phyloP scores from a whole-genome alignment of 495 filamentous ascomycete species.

The Penicillium coprophilum region DNA sequence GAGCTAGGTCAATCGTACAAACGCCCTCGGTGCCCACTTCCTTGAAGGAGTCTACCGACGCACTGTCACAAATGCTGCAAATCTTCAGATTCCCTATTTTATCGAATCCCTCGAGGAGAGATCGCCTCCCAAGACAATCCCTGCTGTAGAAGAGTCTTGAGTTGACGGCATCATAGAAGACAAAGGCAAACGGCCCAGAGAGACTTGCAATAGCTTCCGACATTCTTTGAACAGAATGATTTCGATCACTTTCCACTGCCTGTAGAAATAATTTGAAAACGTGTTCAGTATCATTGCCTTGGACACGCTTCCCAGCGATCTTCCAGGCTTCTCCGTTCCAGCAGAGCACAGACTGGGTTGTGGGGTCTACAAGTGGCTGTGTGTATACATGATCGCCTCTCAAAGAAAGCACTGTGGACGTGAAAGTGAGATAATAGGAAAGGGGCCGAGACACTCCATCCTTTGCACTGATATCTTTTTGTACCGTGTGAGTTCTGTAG shows the following conservation, averaged over 20 bases:
- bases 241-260: conserved; percentile 29
- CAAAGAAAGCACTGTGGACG: conserved; percentile 83
- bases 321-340: conserved; percentile 99
- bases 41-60: conserved; percentile 54
- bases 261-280: conserved; percentile 65
- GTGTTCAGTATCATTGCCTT: conserved; percentile 73
- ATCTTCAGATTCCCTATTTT: conserved; percentile 56
- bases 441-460: conserved; percentile 23
- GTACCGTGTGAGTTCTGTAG: conserved; percentile 33
- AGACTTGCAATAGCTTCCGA: conserved; percentile 59
- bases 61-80: conserved; percentile 70
- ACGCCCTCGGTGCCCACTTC: conserved; percentile 85
- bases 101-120: conserved; percentile 60
- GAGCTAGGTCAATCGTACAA: conserved; percentile 59
- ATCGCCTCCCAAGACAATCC: conserved; percentile 84
- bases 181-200: conserved; percentile 87
- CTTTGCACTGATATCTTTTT: conserved; percentile 22
- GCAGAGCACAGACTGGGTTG: conserved; percentile 73
- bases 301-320: conserved; percentile 52
- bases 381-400: conserved; percentile 67
- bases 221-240: conserved; percentile 37
- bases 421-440: conserved; percentile 57
- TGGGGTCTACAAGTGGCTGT: conserved; percentile 69
- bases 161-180: conserved; percentile 70
- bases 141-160: conserved; percentile 71